phyloP scores from a whole-genome alignment of 371 early-diverging fungal genomes.

The Cokeromyces recurvatus region DNA sequence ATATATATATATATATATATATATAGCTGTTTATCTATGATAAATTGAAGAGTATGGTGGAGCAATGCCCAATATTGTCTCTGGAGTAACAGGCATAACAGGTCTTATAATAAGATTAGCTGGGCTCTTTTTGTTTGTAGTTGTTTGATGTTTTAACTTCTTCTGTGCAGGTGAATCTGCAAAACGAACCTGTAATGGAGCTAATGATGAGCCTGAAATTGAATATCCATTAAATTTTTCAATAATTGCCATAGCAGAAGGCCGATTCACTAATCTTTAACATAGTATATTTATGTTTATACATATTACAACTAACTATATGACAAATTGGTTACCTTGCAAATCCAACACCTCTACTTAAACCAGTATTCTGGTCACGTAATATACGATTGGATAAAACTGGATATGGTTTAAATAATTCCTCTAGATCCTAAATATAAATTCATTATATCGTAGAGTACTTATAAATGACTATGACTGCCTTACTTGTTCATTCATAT shows the following conservation, averaged over 20 bases:
- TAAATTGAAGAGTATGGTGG: constrained; percentile 18
- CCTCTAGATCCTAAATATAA: constrained; percentile 54
- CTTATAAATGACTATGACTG: too few species aligned
- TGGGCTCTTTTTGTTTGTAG: constrained; percentile 31
- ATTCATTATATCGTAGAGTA: too few species aligned
- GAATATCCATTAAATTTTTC: constrained; percentile 59
- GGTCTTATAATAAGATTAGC: constrained; percentile 20
- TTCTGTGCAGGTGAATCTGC: constrained; percentile 81
- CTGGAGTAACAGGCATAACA: constrained; percentile 45
- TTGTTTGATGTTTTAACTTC: constrained; percentile 59
- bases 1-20: too few species aligned
- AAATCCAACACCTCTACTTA: constrained; percentile 77
- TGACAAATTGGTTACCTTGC: constrained; percentile 57
- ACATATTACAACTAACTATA: too few species aligned
- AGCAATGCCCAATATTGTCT: constrained; percentile 44
- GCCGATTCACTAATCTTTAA: constrained; percentile 63
- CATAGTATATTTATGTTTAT: neutral
- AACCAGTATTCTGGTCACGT: constrained; percentile 50
- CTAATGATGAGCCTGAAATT: constrained; percentile 54
- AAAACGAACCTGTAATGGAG: constrained; percentile 75
- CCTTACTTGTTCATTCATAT: constrained; percentile 63
- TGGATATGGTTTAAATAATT: constrained; percentile 56
- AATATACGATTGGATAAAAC: constrained; percentile 74
- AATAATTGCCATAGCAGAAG: constrained; percentile 62
- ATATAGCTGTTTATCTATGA: too few species aligned